phyloP scores from a whole-genome alignment of 106 monocot species.

The Allium sativum region DNA sequence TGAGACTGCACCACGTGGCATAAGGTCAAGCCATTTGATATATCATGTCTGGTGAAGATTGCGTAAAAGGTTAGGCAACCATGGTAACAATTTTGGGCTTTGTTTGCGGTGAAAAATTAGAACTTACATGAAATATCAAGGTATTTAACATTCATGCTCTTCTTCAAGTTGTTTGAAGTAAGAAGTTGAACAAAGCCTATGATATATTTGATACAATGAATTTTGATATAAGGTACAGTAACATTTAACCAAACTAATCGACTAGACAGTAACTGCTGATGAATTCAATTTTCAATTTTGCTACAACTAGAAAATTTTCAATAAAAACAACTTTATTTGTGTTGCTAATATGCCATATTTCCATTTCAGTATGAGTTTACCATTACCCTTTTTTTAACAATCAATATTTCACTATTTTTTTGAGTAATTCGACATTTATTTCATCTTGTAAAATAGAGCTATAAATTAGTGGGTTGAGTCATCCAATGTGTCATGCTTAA shows the following conservation, averaged over 20 bases:
- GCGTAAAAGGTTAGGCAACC: conserved; percentile 2
- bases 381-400: no score
- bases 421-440: not conserved
- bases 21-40: not conserved
- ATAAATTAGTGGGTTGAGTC: not conserved
- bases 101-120: not conserved
- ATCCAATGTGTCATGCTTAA: not conserved
- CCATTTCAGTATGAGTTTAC: no score
- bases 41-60: not conserved
- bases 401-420: no score
- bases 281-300: not conserved
- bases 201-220: not conserved
- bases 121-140: not conserved
- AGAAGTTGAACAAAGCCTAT: no score
- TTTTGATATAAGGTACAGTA: not conserved
- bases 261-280: not conserved
- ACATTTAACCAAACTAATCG: not conserved
- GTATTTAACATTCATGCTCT: not conserved
- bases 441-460: not conserved
- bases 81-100: not conserved
- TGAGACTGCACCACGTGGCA: not conserved
- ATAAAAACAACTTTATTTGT: no score
- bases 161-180: not conserved
- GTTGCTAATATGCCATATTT: no score
- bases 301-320: not conserved